Evolutionary conservation across 768 basidiomycete genomes (phyloP).

Genomic region (Lactarius psammicola): DNA sequence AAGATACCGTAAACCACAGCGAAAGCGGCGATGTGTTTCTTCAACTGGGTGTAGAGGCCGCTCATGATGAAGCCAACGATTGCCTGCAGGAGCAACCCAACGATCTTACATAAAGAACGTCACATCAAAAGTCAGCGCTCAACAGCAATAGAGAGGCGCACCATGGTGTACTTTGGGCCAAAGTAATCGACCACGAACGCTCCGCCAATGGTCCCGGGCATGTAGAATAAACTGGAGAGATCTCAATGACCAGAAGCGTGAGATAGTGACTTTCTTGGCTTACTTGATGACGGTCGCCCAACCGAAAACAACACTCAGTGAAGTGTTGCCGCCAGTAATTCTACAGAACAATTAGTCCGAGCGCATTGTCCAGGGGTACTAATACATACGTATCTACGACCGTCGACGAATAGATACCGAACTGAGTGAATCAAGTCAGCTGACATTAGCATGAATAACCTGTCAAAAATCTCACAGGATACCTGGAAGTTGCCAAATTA

Average conservation of each 20-base stretch:
- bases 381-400: slow-evolving; percentile 58
- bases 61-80: slow-evolving; percentile 88
- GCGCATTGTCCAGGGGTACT: not conserved
- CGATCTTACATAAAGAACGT: slow-evolving; percentile 46
- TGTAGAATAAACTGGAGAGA: slow-evolving; percentile 53
- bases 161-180: slow-evolving; percentile 77
- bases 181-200: slow-evolving; percentile 75
- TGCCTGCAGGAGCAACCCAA: slow-evolving; percentile 64
- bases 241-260: slow-evolving; percentile 36
- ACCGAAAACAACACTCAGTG: slow-evolving; percentile 66
- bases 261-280: slow-evolving; percentile 26
- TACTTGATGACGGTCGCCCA: slow-evolving; percentile 88
- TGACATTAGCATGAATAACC: slow-evolving; percentile 10
- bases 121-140: not conserved
- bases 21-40: slow-evolving; percentile 66
- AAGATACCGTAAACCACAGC: slow-evolving; percentile 91
- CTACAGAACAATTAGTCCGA: slow-evolving; percentile 36
- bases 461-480: slow-evolving; percentile 50
- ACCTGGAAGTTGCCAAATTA: slow-evolving; percentile 38
- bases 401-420: slow-evolving; percentile 78
- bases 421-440: slow-evolving; percentile 41
- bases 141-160: slow-evolving; percentile 32
- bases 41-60: slow-evolving; percentile 66
- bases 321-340: slow-evolving; percentile 52
- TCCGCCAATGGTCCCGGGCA: slow-evolving; percentile 70